Evolutionary conservation across 495 filamentous ascomycete genomes (phyloP).

Genomic region (Penicillium diatomitis): DNA sequence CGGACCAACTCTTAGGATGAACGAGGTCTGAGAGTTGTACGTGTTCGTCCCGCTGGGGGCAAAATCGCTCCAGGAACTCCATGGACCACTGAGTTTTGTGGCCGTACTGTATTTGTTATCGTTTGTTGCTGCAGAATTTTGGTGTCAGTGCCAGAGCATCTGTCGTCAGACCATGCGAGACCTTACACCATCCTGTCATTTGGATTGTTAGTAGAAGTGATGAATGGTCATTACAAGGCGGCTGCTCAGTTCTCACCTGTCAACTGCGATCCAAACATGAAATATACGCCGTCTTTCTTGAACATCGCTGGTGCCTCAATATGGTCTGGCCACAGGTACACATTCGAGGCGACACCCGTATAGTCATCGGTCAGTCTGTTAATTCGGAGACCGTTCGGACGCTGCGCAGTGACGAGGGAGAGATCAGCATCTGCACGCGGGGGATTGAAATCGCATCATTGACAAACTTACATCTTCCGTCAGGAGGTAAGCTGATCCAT

Average conservation of each 20-base stretch:
- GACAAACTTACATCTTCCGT: conserved; percentile 45
- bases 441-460: too few relatives aligned
- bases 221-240: too few relatives aligned
- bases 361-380: background rate
- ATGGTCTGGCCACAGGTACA: conserved; percentile 33
- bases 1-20: background rate
- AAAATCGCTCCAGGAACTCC: conserved; percentile 52
- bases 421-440: too few relatives aligned
- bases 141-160: background rate
- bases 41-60: conserved; percentile 46
- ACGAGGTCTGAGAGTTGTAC: conserved; percentile 9
- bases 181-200: too few relatives aligned
- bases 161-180: too few relatives aligned
- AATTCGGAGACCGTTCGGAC: background rate
- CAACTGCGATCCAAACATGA: conserved; percentile 42
- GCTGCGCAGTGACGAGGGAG: background rate
- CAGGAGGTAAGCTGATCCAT: conserved; percentile 52
- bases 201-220: too few relatives aligned
- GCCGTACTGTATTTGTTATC: conserved; percentile 48
- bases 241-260: conserved; percentile 21
- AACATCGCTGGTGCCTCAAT: conserved; percentile 41
- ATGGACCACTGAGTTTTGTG: conserved; percentile 35
- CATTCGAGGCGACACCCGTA: conserved; percentile 19
- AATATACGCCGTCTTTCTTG: conserved; percentile 42
- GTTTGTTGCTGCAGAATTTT: conserved; percentile 22